phyloP scores from a whole-genome alignment of 768 basidiomycete genomes.

The Leccinellum albellum region DNA sequence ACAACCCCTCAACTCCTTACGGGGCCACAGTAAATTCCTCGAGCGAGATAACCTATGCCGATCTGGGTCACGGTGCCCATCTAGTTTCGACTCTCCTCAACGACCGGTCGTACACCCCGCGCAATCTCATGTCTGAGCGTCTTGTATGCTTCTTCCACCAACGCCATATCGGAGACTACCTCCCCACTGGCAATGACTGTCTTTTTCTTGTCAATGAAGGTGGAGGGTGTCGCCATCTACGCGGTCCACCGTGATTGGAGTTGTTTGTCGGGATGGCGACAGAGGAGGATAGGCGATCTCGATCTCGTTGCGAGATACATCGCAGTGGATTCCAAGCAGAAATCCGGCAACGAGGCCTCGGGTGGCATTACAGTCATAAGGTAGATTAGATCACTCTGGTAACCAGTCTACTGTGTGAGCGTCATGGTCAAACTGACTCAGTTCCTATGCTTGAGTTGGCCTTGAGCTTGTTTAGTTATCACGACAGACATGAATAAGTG shows the following conservation, averaged over 20 bases:
- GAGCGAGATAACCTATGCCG: slow-evolving; percentile 74
- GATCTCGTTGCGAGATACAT: slow-evolving; percentile 52
- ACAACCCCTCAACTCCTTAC: no score
- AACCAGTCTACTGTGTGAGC: no score
- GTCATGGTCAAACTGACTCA: no score
- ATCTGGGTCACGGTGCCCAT: slow-evolving; percentile 42
- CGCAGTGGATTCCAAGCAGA: slow-evolving; percentile 51
- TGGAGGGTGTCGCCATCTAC: neutral
- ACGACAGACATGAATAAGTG: no score
- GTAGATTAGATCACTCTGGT: no score
- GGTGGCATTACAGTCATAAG: no score
- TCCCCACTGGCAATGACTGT: no score
- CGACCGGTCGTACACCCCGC: slow-evolving; percentile 48
- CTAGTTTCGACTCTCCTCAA: slow-evolving; percentile 6
- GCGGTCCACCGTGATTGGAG: neutral
- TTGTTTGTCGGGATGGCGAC: slow-evolving; percentile 62
- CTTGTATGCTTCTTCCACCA: slow-evolving; percentile 64
- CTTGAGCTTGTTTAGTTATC: no score
- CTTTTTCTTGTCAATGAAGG: no score
- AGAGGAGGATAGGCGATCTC: slow-evolving; percentile 69
- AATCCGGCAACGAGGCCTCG: slow-evolving; percentile 46
- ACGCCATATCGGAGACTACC: slow-evolving; percentile 46
- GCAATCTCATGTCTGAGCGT: slow-evolving; percentile 50
- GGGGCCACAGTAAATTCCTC: slow-evolving; percentile 61
- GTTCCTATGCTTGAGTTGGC: no score